Evolutionary conservation across 169 alveolate species (phyloP), one percentile per base, ranked within the genome.

Genomic region (Plasmodium vivax): DNA sequence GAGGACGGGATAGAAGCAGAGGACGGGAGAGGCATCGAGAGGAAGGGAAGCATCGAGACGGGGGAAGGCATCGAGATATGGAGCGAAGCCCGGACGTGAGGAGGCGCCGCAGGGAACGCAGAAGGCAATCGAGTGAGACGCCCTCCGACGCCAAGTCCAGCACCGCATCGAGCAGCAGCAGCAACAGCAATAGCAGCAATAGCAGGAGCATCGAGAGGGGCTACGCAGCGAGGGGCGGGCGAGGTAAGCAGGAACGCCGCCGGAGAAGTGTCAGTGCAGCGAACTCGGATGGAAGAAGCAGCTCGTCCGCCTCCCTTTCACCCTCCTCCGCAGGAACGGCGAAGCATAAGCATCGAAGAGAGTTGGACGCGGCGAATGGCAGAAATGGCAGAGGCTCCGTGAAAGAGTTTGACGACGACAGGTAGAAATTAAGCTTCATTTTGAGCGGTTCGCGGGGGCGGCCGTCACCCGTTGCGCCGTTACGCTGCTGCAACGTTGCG

Each of bases 151-250:
- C 38, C n/a, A 77, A 58, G 30, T 74, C 84, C 5, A 54, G n/a
- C 12, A 32, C 80, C n/a, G 3, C 80, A 73, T 51, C 75, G n/a
- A 14, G 38, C 45, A 85, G 71, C 16, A 45, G 56, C n/a, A 45
- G 4, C 9, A 12, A 4, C n/a, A 38, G 45, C 2, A 38, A 3
- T 2, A 38, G 7, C 2, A n/a, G n/a, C n/a, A n/a, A n/a, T n/a
- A n/a, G n/a, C n/a, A n/a, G n/a, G n/a, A 43, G 72, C 74, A 41
- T 27, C 68, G 85, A 85, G 16, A 85, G 72, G 54, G 77, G 58
- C 23, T 8, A 45, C 16, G 58, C 23, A 75, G 54, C 16, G 23
- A 74, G 43, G 81, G 47, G 58, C 41, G 27, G 62, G 7, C 7
- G 45, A 54, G 38, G 81, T 34, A 75, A 75, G 32, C 27, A 71